phyloP scores from a whole-genome alignment of 2,329 filamentous ascomycete genomes.

The Talaromyces sp. region DNA sequence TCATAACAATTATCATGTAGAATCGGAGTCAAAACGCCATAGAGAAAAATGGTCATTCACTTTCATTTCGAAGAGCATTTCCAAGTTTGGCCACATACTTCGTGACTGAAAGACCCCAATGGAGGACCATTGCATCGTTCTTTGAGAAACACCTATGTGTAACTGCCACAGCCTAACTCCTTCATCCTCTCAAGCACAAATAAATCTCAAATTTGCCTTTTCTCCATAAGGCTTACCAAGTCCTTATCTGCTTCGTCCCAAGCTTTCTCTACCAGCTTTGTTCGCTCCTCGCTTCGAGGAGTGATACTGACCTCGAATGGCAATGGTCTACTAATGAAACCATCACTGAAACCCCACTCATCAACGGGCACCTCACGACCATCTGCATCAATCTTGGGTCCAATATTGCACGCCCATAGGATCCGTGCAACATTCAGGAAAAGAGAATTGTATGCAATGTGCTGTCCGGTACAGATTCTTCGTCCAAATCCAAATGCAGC shows the following conservation, averaged over 20 bases:
- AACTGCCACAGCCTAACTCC: neutral
- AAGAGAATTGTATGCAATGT: neutral
- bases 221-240: neutral
- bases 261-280: neutral
- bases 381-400: neutral
- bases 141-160: neutral
- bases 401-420: neutral
- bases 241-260: neutral
- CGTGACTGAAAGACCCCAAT: neutral
- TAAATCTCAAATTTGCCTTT: neutral
- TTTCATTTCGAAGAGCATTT: neutral
- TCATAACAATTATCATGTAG: neutral
- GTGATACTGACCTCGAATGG: neutral
- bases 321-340: neutral
- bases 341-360: neutral
- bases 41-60: neutral
- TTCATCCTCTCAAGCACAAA: neutral
- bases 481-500: constrained; percentile 2
- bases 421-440: neutral
- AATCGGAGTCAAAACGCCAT: neutral
- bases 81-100: neutral
- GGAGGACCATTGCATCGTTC: neutral
- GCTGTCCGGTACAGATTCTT: neutral
- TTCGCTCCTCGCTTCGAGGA: neutral
- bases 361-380: neutral